These are phyloP conservation scores for Russula virescens DNA, from an alignment of 768 basidiomycete species.

Conservation along the genomic window DNA sequence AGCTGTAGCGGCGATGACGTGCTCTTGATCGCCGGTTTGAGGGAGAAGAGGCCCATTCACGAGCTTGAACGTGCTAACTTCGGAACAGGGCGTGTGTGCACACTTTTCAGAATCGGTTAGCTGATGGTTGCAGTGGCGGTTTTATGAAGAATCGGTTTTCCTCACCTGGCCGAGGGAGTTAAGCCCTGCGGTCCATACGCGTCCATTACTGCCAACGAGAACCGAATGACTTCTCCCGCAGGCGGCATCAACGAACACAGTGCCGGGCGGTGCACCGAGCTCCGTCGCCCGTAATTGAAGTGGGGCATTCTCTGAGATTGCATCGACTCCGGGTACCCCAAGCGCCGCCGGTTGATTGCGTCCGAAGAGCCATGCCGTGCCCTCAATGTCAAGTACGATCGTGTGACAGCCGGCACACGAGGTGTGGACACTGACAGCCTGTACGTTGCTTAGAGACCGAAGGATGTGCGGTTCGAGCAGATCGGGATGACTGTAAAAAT, in stretches of 20 bases:
- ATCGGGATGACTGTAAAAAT: conserved; percentile 55
- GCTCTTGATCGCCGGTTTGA: conserved; percentile 50
- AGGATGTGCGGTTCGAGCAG: conserved; percentile 85
- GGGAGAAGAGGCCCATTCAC: conserved; percentile 45
- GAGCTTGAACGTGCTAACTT: conserved; percentile 59
- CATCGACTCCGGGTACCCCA: conserved; percentile 45
- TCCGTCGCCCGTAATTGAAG: conserved; percentile 52
- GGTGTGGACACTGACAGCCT: conserved; percentile 63
- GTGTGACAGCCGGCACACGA: conserved; percentile 74
- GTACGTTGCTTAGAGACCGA: conserved; percentile 79
- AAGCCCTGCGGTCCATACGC: conserved; percentile 77
- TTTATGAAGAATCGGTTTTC: not conserved
- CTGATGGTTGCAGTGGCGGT: not conserved
- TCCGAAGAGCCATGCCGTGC: conserved; percentile 87
- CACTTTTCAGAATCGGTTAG: conserved; percentile 12
- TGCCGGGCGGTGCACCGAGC: conserved; percentile 51
- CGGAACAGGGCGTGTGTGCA: conserved; percentile 38
- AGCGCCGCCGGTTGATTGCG: conserved; percentile 68
- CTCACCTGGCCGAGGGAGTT: conserved; percentile 78
- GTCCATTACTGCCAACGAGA: conserved; percentile 75
- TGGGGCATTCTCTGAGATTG: conserved; percentile 71
- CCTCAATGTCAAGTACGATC: conserved; percentile 65
- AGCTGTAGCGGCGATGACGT: conserved; percentile 66
- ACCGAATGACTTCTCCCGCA: conserved; percentile 80
- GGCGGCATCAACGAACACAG: conserved; percentile 69